These are phyloP conservation scores for Amanita phalloides DNA, from an alignment of 768 basidiomycete species.

Conservation along the genomic window DNA sequence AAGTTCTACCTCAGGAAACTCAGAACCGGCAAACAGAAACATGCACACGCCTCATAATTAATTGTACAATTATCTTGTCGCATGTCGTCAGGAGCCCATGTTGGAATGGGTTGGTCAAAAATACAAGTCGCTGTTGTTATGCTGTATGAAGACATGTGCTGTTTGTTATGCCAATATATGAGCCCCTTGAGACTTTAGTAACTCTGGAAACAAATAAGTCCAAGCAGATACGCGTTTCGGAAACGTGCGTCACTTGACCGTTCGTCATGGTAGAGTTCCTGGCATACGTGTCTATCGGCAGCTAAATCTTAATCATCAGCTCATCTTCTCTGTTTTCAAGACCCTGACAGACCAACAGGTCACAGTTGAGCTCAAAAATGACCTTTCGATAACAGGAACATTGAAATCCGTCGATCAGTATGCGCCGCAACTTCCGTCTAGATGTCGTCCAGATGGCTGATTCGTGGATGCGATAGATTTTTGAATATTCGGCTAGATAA, in stretches of 20 bases:
- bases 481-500: constrained; percentile 94
- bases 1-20: constrained; percentile 95
- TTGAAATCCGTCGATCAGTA: constrained; percentile 98
- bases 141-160: constrained; percentile 4
- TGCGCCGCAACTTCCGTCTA: constrained; percentile 16
- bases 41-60: constrained; percentile 55
- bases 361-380: constrained; percentile 97
- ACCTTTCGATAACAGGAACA: constrained; percentile 90
- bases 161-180: constrained; percentile 1
- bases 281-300: neutral
- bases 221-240: neutral
- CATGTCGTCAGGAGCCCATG: neutral
- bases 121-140: neutral
- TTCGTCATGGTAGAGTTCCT: constrained; percentile 1
- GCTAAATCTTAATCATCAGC: constrained; percentile 28
- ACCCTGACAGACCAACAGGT: constrained; percentile 96
- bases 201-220: neutral
- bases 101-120: constrained; percentile 13
- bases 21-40: constrained; percentile 92
- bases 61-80: neutral
- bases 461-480: constrained; percentile 40
- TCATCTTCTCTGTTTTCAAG: constrained; percentile 98
- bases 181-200: neutral
- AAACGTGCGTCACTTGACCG: neutral
- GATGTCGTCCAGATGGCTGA: neutral